Conservation (phyloP, 768 basidiomycete species). For the Tubosaeta sp. region DNA sequence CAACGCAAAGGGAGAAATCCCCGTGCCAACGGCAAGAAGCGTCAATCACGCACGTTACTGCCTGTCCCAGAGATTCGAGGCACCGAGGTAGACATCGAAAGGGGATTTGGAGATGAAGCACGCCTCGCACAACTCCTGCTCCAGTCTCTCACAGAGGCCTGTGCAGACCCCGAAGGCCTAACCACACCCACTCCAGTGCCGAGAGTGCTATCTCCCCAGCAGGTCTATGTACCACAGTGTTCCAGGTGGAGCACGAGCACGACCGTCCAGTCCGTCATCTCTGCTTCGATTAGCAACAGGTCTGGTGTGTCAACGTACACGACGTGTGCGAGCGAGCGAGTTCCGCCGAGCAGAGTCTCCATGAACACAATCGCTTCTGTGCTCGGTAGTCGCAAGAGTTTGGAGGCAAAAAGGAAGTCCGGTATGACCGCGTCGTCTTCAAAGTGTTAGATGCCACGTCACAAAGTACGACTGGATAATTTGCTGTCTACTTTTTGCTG, state of each 20-base stretch:
- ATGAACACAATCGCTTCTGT: constrained; percentile 25
- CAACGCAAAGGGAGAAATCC: constrained; percentile 16
- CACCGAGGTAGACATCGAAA: constrained; percentile 12
- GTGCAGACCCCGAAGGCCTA: constrained; percentile 2
- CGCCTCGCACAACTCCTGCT: constrained; percentile 28
- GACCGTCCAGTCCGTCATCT: constrained; percentile 23
- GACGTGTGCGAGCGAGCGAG: constrained; percentile 24
- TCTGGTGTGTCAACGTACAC: constrained; percentile 27
- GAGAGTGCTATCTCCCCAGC: constrained; percentile 11
- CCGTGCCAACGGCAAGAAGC: constrained; percentile 15
- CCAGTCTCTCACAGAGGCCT: constrained; percentile 23
- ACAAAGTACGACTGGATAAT: not conserved
- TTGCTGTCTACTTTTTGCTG: not conserved
- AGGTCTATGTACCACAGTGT: constrained; percentile 15
- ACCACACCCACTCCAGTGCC: constrained; percentile 4
- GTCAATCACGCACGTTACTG: constrained; percentile 24
- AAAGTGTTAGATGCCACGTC: constrained; percentile 13
- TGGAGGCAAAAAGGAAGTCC: constrained; percentile 25
- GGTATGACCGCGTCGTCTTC: constrained; percentile 22
- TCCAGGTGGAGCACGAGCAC: constrained; percentile 33
- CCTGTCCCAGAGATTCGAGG: constrained; percentile 20
- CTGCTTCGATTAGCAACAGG: constrained; percentile 24
- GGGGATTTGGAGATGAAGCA: constrained; percentile 26
- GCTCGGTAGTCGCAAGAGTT: constrained; percentile 26
- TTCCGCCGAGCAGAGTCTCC: constrained; percentile 23